Base-by-base conservation (phyloP, 352 stramenopile genomes). In the Thalassiosira livingstoniorum region DNA sequence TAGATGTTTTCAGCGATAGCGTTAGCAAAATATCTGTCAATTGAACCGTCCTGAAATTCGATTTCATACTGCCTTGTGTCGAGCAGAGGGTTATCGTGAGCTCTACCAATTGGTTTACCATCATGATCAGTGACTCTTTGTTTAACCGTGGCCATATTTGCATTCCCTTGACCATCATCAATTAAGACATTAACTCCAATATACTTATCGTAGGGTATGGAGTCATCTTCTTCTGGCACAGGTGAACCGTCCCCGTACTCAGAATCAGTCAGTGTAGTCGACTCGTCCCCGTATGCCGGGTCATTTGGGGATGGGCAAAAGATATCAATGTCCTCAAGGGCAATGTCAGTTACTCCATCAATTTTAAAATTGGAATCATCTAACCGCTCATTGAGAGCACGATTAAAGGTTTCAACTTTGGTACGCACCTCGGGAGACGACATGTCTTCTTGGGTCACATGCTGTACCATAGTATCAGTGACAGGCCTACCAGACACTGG, bases 261-360 rank as follows among this genome's bases (percentile, higher is more conserved):
- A 29, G 21, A 10, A 58, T 58, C 47, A 29, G 47, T n/a, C 21
- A 15, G 39, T 7, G 47, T 58, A 29, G 47, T 58, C 11, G 7
- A 25, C 10, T 58, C 47, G 47, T 58, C 47, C 47, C 47, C 47
- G n/a, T 58, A 29, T 58, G 47, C n/a, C n/a, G 47, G 47, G 27
- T 58, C 11, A 11, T n/a, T 29, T n/a, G 21, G 5, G 5, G 47
- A 4, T 29, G 7, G 21, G n/a, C n/a, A n/a, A 51, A 51, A 10
- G 10, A 51, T 10, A 18, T 58, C 47, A 23, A 58, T 29, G 4
- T 58, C 47, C 21, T 58, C 47, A 4, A 29, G 11, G n/a, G 21
- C 4, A 23, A 58, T 29, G 5, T 4, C n/a, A 27, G 21, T n/a
- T 5, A 58, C 10, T 7, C 4, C 21, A 58, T 11, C 11, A 11